Conservation (phyloP, 345 rosid species). For the Acer yangbiense region DNA sequence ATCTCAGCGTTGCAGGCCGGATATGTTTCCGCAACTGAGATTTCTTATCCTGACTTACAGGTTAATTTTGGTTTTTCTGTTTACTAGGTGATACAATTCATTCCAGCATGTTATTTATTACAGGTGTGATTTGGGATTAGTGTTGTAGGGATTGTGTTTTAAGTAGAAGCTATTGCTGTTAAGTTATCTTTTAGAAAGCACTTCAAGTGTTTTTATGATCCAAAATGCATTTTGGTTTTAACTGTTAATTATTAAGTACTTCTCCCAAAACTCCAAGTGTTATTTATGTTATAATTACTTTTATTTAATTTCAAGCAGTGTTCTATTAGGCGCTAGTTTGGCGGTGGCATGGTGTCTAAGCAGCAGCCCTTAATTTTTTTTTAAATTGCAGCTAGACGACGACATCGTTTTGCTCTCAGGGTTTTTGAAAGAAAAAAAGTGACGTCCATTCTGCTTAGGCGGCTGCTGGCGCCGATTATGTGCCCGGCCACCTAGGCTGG, state of each 20-base stretch:
- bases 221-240: background rate
- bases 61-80: slow-evolving; percentile 27
- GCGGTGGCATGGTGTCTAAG: too few relatives aligned
- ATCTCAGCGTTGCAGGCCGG: slow-evolving; percentile 73
- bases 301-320: background rate
- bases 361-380: too few relatives aligned
- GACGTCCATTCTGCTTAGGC: too few relatives aligned
- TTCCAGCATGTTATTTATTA: background rate
- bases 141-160: background rate
- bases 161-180: background rate
- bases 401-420: too few relatives aligned
- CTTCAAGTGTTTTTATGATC: background rate
- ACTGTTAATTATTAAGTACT: background rate
- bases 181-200: background rate
- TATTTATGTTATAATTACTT: background rate
- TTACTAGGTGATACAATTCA: background rate
- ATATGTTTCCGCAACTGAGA: slow-evolving; percentile 55
- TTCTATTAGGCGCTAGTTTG: too few relatives aligned
- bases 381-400: too few relatives aligned
- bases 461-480: too few relatives aligned
- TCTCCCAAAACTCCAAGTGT: background rate
- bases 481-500: too few relatives aligned
- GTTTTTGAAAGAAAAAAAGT: too few relatives aligned
- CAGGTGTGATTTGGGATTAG: background rate
- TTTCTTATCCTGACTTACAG: slow-evolving; percentile 78